Conservation (phyloP, 2,329 filamentous ascomycete species). For the Herpotrichia juniperi region DNA sequence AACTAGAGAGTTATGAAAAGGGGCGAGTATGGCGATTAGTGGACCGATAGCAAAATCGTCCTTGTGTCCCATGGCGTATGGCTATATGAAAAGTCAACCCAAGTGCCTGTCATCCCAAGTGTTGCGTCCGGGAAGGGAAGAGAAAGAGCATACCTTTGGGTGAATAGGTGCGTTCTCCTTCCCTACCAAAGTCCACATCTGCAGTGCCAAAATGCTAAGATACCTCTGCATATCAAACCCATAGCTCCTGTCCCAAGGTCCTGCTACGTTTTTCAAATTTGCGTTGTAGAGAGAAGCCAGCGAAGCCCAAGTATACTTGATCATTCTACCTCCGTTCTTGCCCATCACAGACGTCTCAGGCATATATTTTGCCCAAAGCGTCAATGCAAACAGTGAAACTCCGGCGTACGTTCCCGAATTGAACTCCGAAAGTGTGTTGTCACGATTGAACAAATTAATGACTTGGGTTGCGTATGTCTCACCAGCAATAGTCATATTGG, state of each 20-base stretch:
- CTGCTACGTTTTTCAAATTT: conserved; percentile 65
- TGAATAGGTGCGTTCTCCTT: conserved; percentile 49
- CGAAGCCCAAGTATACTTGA: conserved; percentile 60
- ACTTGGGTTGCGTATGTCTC: conserved; percentile 63
- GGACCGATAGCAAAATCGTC: conserved; percentile 65
- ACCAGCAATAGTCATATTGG: conserved; percentile 64
- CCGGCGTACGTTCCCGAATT: conserved; percentile 69
- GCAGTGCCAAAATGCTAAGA: conserved; percentile 62
- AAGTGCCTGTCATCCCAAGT: no score
- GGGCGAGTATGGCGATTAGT: conserved; percentile 61
- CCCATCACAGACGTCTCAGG: conserved; percentile 60
- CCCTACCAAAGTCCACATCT: conserved; percentile 65
- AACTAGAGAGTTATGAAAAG: conserved; percentile 57
- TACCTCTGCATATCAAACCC: conserved; percentile 70
- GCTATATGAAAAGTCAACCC: conserved; percentile 34
- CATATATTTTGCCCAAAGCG: conserved; percentile 66
- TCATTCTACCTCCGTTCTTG: conserved; percentile 58
- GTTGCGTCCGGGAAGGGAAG: no score
- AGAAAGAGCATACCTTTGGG: conserved; percentile 26
- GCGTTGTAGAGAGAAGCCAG: conserved; percentile 63
- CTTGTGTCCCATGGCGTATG: conserved; percentile 63
- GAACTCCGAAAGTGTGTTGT: conserved; percentile 66
- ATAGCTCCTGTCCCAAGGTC: conserved; percentile 69
- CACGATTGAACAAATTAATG: conserved; percentile 61
- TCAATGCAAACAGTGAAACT: conserved; percentile 64